Percentiles rank a stretch among this genome's conserved stretches.
These are phyloP conservation scores for Torulaspora microellipsoides DNA, from an alignment of 805 yeast species.

Conservation along the genomic window DNA sequence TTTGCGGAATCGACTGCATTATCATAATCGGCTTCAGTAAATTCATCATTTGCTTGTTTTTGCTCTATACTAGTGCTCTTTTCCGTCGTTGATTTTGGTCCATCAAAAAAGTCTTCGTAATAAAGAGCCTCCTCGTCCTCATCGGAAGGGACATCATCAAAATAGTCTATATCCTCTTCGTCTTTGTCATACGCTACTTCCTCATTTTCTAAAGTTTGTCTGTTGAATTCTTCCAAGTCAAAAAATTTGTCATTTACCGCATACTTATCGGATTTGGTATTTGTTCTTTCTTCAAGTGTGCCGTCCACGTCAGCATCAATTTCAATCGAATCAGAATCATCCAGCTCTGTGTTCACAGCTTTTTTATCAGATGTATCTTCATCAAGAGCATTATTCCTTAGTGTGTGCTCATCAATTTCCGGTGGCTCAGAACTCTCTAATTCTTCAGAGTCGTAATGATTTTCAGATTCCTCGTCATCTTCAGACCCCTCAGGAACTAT, in stretches of 20 bases:
- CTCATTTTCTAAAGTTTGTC: slow-evolving; percentile 64
- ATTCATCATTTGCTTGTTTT: slow-evolving; percentile 35
- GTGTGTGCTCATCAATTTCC: slow-evolving; percentile 6
- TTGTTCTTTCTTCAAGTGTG: not conserved
- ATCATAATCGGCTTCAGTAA: slow-evolving; percentile 59
- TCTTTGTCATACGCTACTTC: slow-evolving; percentile 42
- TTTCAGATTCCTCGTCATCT: no score
- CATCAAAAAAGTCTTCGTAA: slow-evolving; percentile 64
- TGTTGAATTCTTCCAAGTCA: slow-evolving; percentile 77
- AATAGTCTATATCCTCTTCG: slow-evolving; percentile 46
- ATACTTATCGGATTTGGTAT: slow-evolving; percentile 42
- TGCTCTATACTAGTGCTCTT: slow-evolving; percentile 1
- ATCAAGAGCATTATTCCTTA: slow-evolving; percentile 10
- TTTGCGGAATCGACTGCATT: slow-evolving; percentile 57
- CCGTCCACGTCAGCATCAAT: slow-evolving; percentile 17
- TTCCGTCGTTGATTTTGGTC: slow-evolving; percentile 21
- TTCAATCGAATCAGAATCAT: slow-evolving; percentile 8
- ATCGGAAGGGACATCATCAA: slow-evolving; percentile 48
- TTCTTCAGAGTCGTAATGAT: slow-evolving; percentile 37
- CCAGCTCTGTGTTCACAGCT: slow-evolving; percentile 24
- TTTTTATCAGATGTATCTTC: slow-evolving; percentile 21
- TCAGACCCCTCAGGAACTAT: not conserved
- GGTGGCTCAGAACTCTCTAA: slow-evolving; percentile 41
- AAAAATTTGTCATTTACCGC: slow-evolving; percentile 83
- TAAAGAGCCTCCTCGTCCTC: slow-evolving; percentile 52